Evolutionary conservation across 2,329 filamentous ascomycete species (phyloP).

Genomic region (Orbilia oligospora): DNA sequence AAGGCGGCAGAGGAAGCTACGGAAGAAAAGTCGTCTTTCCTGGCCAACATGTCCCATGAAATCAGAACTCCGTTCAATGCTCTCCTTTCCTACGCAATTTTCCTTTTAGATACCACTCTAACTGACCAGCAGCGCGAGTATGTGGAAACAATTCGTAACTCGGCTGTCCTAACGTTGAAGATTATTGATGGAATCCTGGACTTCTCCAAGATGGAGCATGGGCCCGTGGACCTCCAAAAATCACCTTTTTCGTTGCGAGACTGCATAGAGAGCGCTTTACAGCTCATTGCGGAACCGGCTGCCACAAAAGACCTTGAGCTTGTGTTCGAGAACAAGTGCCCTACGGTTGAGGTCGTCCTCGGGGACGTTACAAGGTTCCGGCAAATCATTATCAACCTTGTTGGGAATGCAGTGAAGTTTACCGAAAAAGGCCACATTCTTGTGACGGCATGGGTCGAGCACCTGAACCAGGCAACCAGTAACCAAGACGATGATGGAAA

Average conservation of each 20-base stretch:
- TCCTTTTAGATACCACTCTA: constrained; percentile 73
- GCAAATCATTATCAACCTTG: constrained; percentile 75
- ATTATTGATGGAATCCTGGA: constrained; percentile 79
- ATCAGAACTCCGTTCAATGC: constrained; percentile 77
- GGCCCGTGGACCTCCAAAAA: constrained; percentile 74
- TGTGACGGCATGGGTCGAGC: constrained; percentile 66
- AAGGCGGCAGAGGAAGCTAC: constrained; percentile 72
- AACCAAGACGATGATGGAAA: constrained; percentile 67
- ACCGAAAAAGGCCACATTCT: constrained; percentile 73
- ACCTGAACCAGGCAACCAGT: constrained; percentile 64
- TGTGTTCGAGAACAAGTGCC: constrained; percentile 69
- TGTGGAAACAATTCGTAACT: constrained; percentile 74
- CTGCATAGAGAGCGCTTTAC: constrained; percentile 70
- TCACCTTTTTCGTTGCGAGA: constrained; percentile 71
- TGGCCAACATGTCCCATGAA: constrained; percentile 77
- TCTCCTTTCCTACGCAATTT: constrained; percentile 73
- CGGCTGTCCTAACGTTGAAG: constrained; percentile 73
- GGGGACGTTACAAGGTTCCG: constrained; percentile 75
- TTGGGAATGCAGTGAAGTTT: constrained; percentile 76
- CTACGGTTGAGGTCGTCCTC: constrained; percentile 68
- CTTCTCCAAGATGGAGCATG: constrained; percentile 75
- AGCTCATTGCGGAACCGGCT: constrained; percentile 68
- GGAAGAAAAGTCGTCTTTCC: constrained; percentile 75
- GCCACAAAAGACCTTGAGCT: constrained; percentile 67
- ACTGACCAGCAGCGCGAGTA: constrained; percentile 73